Conservation (phyloP, 306 rosid genomes). For the Cucurbita maxima region DNA sequence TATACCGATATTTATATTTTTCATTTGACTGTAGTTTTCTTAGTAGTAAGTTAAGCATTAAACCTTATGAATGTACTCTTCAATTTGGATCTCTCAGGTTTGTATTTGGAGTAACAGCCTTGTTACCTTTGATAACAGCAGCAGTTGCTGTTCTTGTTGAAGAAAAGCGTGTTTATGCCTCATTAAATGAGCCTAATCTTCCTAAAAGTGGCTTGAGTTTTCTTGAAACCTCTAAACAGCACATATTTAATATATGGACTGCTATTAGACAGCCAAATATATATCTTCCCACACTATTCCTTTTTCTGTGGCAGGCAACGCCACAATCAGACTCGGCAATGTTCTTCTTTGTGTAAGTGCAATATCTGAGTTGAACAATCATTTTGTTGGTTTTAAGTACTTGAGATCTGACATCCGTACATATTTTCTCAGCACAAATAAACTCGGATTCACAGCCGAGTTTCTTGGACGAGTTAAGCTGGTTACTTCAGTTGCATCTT, state of each 20-base stretch:
- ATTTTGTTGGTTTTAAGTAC: background rate
- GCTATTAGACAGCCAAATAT: slow-evolving; percentile 64
- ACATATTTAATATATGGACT: slow-evolving; percentile 53
- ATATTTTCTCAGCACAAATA: slow-evolving; percentile 61
- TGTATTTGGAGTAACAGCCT: slow-evolving; percentile 87
- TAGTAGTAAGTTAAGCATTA: background rate
- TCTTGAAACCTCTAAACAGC: slow-evolving; percentile 56
- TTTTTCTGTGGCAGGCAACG: slow-evolving; percentile 98
- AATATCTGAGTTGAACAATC: background rate
- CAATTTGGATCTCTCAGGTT: slow-evolving; percentile 42
- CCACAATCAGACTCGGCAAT: slow-evolving; percentile 98
- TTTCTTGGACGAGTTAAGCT: slow-evolving; percentile 92
- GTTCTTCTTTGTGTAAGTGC: slow-evolving; percentile 81
- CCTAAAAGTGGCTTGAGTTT: slow-evolving; percentile 27
- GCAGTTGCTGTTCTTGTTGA: slow-evolving; percentile 89
- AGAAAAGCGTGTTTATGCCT: slow-evolving; percentile 41
- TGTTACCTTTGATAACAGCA: slow-evolving; percentile 81
- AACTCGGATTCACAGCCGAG: slow-evolving; percentile 80
- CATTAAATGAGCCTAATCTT: slow-evolving; percentile 30
- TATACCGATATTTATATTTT: background rate
- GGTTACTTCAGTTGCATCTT: slow-evolving; percentile 85
- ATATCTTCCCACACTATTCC: slow-evolving; percentile 74
- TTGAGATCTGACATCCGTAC: background rate
- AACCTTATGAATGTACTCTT: background rate
- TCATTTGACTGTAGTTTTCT: slow-evolving; percentile 2